These are phyloP conservation scores for Aspergillus sp. DNA, from an alignment of 2,329 filamentous ascomycete genomes.

Conservation along the genomic window DNA sequence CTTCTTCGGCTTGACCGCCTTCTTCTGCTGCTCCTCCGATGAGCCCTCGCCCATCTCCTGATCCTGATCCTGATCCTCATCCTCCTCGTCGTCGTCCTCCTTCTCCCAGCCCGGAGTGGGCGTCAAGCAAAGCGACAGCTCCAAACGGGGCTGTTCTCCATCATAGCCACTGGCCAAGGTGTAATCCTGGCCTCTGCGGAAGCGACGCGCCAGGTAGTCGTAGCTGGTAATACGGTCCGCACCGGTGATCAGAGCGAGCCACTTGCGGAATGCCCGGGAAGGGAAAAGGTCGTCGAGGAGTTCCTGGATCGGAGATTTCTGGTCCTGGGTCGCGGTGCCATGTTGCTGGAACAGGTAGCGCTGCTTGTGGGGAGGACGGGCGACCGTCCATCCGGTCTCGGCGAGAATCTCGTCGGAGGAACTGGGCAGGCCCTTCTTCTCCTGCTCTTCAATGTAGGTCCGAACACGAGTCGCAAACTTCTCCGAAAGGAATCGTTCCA, in stretches of 20 bases:
- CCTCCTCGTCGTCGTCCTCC: constrained; percentile 57
- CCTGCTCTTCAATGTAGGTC: constrained; percentile 68
- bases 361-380: constrained; percentile 91
- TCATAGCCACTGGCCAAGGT: constrained; percentile 86
- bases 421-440: constrained; percentile 50
- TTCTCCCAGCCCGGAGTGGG: constrained; percentile 83
- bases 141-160: constrained; percentile 70
- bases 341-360: constrained; percentile 80
- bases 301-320: constrained; percentile 64
- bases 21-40: constrained; percentile 40
- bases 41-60: constrained; percentile 46
- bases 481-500: constrained; percentile 74
- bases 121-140: constrained; percentile 85
- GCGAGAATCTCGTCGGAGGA: constrained; percentile 60
- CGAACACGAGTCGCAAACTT: constrained; percentile 75
- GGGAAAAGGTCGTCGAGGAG: constrained; percentile 81
- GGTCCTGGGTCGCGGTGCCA: constrained; percentile 32
- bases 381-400: constrained; percentile 68
- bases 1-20: constrained; percentile 34
- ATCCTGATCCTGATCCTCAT: constrained; percentile 44
- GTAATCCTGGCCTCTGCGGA: constrained; percentile 85
- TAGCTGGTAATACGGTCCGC: constrained; percentile 67
- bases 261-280: constrained; percentile 82
- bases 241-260: constrained; percentile 81
- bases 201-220: constrained; percentile 80